phyloP scores from a whole-genome alignment of 2,329 filamentous ascomycete genomes.

The Sclerotinia glacialis region DNA sequence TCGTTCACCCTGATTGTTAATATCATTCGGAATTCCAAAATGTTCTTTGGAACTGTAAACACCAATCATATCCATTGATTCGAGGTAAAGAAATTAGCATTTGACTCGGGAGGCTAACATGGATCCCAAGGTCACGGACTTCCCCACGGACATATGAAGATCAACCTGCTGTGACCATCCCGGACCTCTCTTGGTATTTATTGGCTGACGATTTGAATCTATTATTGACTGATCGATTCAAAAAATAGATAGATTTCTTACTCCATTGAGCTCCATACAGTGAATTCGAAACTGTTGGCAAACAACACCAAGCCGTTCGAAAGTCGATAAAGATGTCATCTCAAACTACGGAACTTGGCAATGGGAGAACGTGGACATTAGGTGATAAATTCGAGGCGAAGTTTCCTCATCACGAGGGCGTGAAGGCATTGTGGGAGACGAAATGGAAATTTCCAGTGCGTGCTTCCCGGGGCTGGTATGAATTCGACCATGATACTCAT shows the following conservation, averaged over 20 bases:
- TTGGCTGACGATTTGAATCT: not conserved
- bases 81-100: no score
- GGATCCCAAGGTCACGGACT: not conserved
- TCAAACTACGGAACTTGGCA: constrained; percentile 9
- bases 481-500: not conserved
- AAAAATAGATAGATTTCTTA: not conserved
- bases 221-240: not conserved
- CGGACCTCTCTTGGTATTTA: not conserved
- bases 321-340: not conserved
- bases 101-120: no score
- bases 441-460: constrained; percentile 69
- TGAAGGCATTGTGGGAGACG: constrained; percentile 67
- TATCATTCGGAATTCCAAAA: not conserved
- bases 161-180: not conserved
- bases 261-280: not conserved
- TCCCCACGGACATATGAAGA: constrained; percentile 5
- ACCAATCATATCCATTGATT: not conserved
- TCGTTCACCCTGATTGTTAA: not conserved
- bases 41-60: not conserved
- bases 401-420: constrained; percentile 39
- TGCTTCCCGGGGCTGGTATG: not conserved
- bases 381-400: constrained; percentile 19
- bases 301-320: not conserved
- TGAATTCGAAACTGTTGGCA: not conserved
- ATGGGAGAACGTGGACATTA: constrained; percentile 20